A percentile compares a stretch with the other conserved stretches of the same genome.
Conservation (phyloP, 768 basidiomycete genomes). For the Leccinellum luteum region DNA sequence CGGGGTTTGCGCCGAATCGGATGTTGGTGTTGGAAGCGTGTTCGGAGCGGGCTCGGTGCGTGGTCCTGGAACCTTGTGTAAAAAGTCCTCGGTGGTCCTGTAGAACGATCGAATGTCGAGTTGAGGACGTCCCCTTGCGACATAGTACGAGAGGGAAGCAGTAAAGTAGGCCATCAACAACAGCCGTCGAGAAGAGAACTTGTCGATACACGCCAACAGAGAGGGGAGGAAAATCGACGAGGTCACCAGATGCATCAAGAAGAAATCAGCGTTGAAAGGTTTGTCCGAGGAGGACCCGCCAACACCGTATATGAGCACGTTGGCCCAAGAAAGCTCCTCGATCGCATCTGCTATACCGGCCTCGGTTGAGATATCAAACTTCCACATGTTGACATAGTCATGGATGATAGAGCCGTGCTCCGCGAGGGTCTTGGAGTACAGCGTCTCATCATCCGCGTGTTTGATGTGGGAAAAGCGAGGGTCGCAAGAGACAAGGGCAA, state of each 20-base stretch:
- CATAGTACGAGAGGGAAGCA: conserved; percentile 27
- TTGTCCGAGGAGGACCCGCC: conserved; percentile 45
- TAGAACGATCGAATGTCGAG: conserved; percentile 34
- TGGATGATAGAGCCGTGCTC: conserved; percentile 39
- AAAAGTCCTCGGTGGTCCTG: conserved; percentile 18
- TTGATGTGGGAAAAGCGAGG: conserved; percentile 29
- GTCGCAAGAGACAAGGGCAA: conserved; percentile 54
- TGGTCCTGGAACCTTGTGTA: conserved; percentile 35
- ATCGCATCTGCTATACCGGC: conserved; percentile 47
- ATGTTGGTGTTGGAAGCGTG: conserved; percentile 31
- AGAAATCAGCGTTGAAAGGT: conserved; percentile 66
- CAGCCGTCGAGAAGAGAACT: conserved; percentile 23
- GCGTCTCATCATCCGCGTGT: conserved; percentile 27
- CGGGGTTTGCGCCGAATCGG: conserved; percentile 37
- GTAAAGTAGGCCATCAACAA: conserved; percentile 31
- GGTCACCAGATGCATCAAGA: conserved; percentile 69
- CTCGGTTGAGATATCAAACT: conserved; percentile 35
- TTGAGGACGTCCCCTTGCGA: conserved; percentile 33
- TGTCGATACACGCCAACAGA: conserved; percentile 36
- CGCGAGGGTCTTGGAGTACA: conserved; percentile 28
- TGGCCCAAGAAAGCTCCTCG: conserved; percentile 61
- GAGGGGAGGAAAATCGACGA: conserved; percentile 62
- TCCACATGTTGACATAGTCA: conserved; percentile 47
- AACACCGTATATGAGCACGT: conserved; percentile 56
- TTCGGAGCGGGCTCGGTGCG: conserved; percentile 21